These are phyloP conservation scores for Kickxella alabastrina DNA, from an alignment of 192 early-diverging fungal species.

Conservation along the genomic window DNA sequence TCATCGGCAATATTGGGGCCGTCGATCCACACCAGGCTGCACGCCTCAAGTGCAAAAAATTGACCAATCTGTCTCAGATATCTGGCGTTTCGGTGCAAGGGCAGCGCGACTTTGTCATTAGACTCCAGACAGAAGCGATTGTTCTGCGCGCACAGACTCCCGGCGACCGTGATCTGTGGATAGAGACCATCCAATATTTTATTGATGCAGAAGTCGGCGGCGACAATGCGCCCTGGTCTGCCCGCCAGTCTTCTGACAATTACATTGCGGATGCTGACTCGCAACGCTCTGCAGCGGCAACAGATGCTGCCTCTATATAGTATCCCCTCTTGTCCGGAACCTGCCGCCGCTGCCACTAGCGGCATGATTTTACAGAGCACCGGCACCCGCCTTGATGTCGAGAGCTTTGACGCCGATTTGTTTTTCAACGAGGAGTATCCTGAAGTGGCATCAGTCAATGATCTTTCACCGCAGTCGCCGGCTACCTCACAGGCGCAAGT, in stretches of 20 bases:
- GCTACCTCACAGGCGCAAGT: too few relatives aligned
- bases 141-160: slow-evolving; percentile 27
- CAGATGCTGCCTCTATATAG: too few relatives aligned
- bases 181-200: slow-evolving; percentile 6
- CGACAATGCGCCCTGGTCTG: too few relatives aligned
- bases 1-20: slow-evolving; percentile 27
- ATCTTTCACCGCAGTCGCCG: too few relatives aligned
- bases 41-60: slow-evolving; percentile 18
- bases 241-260: not conserved
- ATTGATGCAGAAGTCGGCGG: too few relatives aligned
- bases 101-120: slow-evolving; percentile 27
- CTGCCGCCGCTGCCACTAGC: not conserved
- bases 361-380: not conserved
- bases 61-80: slow-evolving; percentile 14
- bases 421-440: slow-evolving; percentile 27
- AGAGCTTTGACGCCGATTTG: slow-evolving; percentile 28
- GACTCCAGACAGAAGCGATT: slow-evolving; percentile 8
- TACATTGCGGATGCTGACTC: not conserved
- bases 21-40: slow-evolving; percentile 4
- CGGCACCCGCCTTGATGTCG: slow-evolving; percentile 7
- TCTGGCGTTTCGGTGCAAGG: slow-evolving; percentile 14
- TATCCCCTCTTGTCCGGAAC: not conserved
- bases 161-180: slow-evolving; percentile 25
- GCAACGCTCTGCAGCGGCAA: too few relatives aligned
- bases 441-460: not conserved